Evolutionary conservation across 2,329 filamentous ascomycete species (phyloP), one percentile per base, ranked within the genome.

Genomic region (Botryotinia globosa): DNA sequence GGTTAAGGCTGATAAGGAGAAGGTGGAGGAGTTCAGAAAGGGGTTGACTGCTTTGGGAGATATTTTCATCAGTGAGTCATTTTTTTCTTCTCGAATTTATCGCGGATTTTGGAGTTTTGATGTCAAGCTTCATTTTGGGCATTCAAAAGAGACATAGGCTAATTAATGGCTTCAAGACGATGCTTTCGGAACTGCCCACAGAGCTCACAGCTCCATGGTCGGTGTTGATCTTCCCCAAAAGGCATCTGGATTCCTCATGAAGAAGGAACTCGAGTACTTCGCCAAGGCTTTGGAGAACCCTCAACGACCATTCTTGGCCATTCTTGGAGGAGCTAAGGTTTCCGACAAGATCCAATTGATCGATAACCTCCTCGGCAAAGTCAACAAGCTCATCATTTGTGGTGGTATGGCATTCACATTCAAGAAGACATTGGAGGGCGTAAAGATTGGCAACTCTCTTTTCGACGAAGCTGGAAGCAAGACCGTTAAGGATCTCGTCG

Each of bases 251-350:
- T 99, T 98, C 91, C 90, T 99, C 81, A 94, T 99, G 88, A 99
- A 99, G 92, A 99, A 98, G 88, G 96, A 99, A 85, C 92, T 99
- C 76, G 96, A 99, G 82, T 99, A 99, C 91, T 99, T 99, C 82
- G 96, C 96, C 77, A 90, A 98, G 87, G 96, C 94, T 56, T 92
- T 99, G 75, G 96, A 99, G 87, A 90, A 88, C 79, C 96, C 96
- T 75, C 88, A 97, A 86, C 91, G 95, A 73, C 96, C 96, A 75
- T 99, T 99, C 92, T 91, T 99, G 71, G 97, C 96, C 83, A 99
- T 99, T 82, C 92, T 99, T 71, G 96, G 96, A 80, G 96, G 96
- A 79, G 94, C 96, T 83, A 99, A 99, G 89, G 94, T 99, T 78
- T 97, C 94, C 62, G 96, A 99, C 89, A 99, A 99, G 91, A 99